phyloP scores from a whole-genome alignment of 1,284 basidiomycete genomes.

The Marasmius oreades region DNA sequence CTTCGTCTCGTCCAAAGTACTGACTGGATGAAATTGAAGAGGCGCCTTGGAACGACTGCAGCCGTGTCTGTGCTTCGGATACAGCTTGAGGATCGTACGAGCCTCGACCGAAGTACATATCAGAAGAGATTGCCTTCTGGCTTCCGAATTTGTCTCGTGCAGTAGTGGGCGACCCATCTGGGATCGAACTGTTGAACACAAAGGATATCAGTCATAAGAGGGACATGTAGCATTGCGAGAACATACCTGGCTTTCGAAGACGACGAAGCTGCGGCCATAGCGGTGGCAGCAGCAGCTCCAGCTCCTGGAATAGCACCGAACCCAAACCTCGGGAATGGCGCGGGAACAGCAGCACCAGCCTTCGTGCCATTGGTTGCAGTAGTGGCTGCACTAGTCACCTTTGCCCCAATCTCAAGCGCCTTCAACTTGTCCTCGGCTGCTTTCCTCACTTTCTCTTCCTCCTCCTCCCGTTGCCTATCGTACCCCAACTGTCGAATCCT shows the following conservation, averaged over 20 bases:
- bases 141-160: conserved; percentile 89
- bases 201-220: conserved; percentile 2
- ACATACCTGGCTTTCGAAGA: conserved; percentile 46
- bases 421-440: conserved; percentile 48
- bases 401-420: conserved; percentile 36
- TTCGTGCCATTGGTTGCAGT: conserved; percentile 24
- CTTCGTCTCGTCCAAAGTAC: conserved; percentile 93
- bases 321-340: conserved; percentile 75
- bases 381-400: conserved; percentile 28
- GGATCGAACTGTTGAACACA: conserved; percentile 27
- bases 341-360: conserved; percentile 33
- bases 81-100: conserved; percentile 77
- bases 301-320: conserved; percentile 79
- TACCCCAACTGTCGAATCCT: conserved; percentile 87
- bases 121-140: conserved; percentile 96
- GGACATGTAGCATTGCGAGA: conserved; percentile 5
- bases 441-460: conserved; percentile 57
- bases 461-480: conserved; percentile 78
- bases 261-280: conserved; percentile 38
- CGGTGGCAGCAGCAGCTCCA: conserved; percentile 47
- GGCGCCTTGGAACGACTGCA: conserved; percentile 88
- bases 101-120: conserved; percentile 95
- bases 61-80: conserved; percentile 77
- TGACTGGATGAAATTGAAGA: conserved; percentile 93
- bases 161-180: conserved; percentile 69